Conservation (phyloP, 2,329 filamentous ascomycete species). For the Ceratocystis ficicola region DNA sequence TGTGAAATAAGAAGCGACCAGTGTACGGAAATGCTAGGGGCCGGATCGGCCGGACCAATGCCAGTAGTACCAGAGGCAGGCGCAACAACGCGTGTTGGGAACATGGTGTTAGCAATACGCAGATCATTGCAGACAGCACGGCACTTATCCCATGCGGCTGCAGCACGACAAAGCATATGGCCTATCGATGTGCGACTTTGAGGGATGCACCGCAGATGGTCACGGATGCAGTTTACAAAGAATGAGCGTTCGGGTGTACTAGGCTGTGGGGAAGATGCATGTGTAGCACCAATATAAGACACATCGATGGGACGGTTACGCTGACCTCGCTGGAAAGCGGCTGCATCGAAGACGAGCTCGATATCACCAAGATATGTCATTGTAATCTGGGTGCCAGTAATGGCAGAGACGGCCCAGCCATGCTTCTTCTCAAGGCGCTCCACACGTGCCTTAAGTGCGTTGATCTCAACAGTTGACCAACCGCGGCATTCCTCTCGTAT, state of each 20-base stretch:
- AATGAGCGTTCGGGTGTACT: slow-evolving; percentile 58
- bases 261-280: slow-evolving; percentile 41
- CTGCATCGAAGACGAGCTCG: slow-evolving; percentile 58
- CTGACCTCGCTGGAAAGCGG: slow-evolving; percentile 42
- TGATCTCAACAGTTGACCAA: slow-evolving; percentile 75
- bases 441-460: slow-evolving; percentile 60
- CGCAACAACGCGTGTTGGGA: slow-evolving; percentile 48
- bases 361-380: slow-evolving; percentile 63
- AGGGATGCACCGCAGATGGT: slow-evolving; percentile 50
- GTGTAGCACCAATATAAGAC: slow-evolving; percentile 52
- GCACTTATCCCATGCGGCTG: slow-evolving; percentile 54
- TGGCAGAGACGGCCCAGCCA: slow-evolving; percentile 61
- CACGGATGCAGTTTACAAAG: slow-evolving; percentile 60
- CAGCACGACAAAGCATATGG: slow-evolving; percentile 47
- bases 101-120: slow-evolving; percentile 47
- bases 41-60: background rate
- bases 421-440: slow-evolving; percentile 51
- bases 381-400: slow-evolving; percentile 50
- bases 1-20: slow-evolving; percentile 50
- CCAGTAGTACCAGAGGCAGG: background rate
- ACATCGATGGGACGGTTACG: slow-evolving; percentile 51
- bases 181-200: slow-evolving; percentile 46
- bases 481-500: slow-evolving; percentile 79
- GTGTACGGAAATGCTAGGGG: slow-evolving; percentile 48
- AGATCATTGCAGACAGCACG: slow-evolving; percentile 48